A percentile compares a stretch with the other conserved stretches of the same genome.
Conservation (phyloP, 805 yeast species). For the Schwanniomyces polymorphus region DNA sequence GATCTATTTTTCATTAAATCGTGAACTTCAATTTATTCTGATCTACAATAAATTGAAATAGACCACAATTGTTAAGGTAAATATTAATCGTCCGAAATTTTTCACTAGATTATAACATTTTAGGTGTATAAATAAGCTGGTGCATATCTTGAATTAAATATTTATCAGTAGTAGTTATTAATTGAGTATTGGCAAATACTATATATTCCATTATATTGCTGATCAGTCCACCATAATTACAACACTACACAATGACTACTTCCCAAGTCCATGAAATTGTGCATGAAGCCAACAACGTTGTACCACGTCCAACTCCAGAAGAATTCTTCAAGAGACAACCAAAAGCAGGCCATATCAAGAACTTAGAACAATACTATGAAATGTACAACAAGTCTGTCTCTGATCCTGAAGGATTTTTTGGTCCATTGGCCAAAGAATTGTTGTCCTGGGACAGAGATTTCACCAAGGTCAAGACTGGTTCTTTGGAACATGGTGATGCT, state of each 20-base stretch:
- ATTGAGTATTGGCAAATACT: background rate
- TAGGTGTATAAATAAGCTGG: background rate
- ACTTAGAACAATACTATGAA: constrained; percentile 65
- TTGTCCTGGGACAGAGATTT: constrained; percentile 82
- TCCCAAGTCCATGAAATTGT: constrained; percentile 45
- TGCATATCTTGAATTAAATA: background rate
- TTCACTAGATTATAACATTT: background rate
- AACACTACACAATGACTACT: constrained; percentile 19
- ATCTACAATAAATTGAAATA: background rate
- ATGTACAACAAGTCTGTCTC: constrained; percentile 74
- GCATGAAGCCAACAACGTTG: constrained; percentile 59
- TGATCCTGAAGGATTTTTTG: constrained; percentile 80
- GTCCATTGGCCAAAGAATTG: constrained; percentile 68
- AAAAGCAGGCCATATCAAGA: constrained; percentile 55
- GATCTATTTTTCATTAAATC: background rate
- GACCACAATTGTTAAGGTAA: background rate
- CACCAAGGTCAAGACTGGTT: constrained; percentile 61
- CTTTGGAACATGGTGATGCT: constrained; percentile 53
- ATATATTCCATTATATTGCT: too few species aligned
- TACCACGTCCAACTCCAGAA: constrained; percentile 51
- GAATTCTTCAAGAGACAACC: constrained; percentile 62
- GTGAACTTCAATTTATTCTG: background rate
- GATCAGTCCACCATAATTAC: too few species aligned
- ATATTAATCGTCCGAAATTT: background rate
- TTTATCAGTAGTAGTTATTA: background rate